Evolutionary conservation across 768 basidiomycete species (phyloP).

Genomic region (Amanita subjunquillea): DNA sequence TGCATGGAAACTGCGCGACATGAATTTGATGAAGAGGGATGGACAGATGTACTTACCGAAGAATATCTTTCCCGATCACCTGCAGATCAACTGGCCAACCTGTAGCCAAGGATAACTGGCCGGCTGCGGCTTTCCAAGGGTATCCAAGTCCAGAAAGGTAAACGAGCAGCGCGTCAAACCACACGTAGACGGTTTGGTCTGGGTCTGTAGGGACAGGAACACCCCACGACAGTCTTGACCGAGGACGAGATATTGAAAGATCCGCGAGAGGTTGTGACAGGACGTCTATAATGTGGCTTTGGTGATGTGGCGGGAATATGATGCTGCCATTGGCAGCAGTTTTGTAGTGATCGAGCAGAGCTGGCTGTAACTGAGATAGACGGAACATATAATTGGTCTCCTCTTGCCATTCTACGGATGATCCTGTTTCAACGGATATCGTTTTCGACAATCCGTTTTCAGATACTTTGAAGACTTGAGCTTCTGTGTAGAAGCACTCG

Average conservation of each 20-base stretch:
- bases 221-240: conserved; percentile 72
- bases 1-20: conserved; percentile 61
- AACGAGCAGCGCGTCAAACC: conserved; percentile 84
- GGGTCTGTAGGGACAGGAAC: conserved; percentile 74
- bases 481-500: conserved; percentile 75
- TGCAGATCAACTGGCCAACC: conserved; percentile 81
- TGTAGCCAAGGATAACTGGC: background rate
- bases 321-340: conserved; percentile 13
- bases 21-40: background rate
- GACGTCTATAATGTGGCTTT: conserved; percentile 38
- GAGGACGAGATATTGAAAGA: conserved; percentile 75
- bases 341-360: conserved; percentile 41
- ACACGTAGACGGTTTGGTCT: conserved; percentile 84
- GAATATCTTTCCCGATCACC: conserved; percentile 89
- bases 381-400: conserved; percentile 90
- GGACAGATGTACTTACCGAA: conserved; percentile 35
- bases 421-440: conserved; percentile 68
- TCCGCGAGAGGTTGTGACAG: conserved; percentile 45
- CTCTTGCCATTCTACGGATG: conserved; percentile 68
- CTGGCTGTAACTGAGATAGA: conserved; percentile 53
- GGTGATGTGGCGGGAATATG: conserved; percentile 52
- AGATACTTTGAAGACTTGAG: conserved; percentile 35
- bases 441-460: conserved; percentile 11
- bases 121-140: conserved; percentile 31
- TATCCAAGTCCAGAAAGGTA: conserved; percentile 80